Evolutionary conservation across 139 green algal species (phyloP), one percentile per base, ranked within the genome.

Genomic region (Pleodorina starrii): DNA sequence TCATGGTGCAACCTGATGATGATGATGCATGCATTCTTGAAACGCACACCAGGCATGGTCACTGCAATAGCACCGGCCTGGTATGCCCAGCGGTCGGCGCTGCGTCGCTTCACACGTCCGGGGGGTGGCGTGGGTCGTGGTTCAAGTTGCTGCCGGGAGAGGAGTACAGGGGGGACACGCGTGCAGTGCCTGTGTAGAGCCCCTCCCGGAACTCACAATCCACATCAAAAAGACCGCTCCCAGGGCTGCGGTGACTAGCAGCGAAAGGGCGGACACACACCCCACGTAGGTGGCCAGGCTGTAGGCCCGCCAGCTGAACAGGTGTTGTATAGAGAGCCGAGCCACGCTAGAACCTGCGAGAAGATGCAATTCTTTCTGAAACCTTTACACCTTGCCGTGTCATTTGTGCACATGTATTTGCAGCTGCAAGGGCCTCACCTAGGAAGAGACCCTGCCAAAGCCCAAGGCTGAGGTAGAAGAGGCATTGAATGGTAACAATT

Each of bases 391-490:
- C n/a, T n/a, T n/a, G n/a, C n/a, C n/a, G n/a, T n/a, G n/a, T n/a
- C n/a, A n/a, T n/a, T n/a, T n/a, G n/a, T n/a, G 68, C 3, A 38
- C 32, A 73, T 38, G 25, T 73, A 21, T 38, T 32, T 17, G 68
- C 68, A 48, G 38, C 46, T 76, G 16, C 68, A 48, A 25, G 38
- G 35, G 68, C 19, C 68, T 35, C 75, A 98, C 96, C 94, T 46
- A 97, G 40, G 0, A 97, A 84, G 10, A 98, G 23, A 5, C 76
- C 93, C 59, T 97, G 89, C 76, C 95, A 84, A 7, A 96, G 36
- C 23, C 96, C 96, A 23, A 98, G 66, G 57, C 73, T 94, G 6
- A 97, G 54, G 84, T 98, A 99, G 88, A 96, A 98, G 0, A 97
- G 43, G 85, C 93, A 96, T 89, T 99, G 97, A 38, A 99, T 32